These are phyloP conservation scores for Schizochytrium sp. DNA, from an alignment of 108 stramenopile genomes.

Conservation along the genomic window DNA sequence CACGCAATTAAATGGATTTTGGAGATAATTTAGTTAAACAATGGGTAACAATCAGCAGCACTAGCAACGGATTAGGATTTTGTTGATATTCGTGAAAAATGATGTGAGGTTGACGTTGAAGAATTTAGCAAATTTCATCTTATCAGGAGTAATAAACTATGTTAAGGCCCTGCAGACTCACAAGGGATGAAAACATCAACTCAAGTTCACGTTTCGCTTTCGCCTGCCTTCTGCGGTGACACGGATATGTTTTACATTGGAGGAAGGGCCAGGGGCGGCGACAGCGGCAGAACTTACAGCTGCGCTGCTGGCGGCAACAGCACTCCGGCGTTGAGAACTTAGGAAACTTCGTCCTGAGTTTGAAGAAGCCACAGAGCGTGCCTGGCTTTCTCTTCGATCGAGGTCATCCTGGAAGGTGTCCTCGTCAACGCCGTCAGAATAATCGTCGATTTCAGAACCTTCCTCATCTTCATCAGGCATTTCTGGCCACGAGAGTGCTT, in stretches of 20 bases:
- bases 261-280: not conserved
- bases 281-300: not conserved
- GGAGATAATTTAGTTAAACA: no score
- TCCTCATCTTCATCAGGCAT: slow-evolving; percentile 1
- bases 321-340: not conserved
- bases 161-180: no score
- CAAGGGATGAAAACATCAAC: no score
- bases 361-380: slow-evolving; percentile 32
- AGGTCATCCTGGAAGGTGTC: slow-evolving; percentile 27
- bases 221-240: not conserved
- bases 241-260: not conserved
- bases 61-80: no score
- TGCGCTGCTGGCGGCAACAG: not conserved
- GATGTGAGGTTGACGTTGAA: no score
- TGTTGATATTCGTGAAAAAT: no score
- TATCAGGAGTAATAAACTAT: no score
- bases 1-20: no score
- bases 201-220: no score
- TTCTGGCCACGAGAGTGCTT: slow-evolving; percentile 47
- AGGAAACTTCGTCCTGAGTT: slow-evolving; percentile 15
- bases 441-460: not conserved
- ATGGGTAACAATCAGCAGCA: no score
- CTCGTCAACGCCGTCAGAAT: slow-evolving; percentile 51
- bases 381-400: slow-evolving; percentile 13
- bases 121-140: no score